These are phyloP conservation scores for Yarrowia sp. DNA, from an alignment of 805 yeast genomes.

Conservation along the genomic window DNA sequence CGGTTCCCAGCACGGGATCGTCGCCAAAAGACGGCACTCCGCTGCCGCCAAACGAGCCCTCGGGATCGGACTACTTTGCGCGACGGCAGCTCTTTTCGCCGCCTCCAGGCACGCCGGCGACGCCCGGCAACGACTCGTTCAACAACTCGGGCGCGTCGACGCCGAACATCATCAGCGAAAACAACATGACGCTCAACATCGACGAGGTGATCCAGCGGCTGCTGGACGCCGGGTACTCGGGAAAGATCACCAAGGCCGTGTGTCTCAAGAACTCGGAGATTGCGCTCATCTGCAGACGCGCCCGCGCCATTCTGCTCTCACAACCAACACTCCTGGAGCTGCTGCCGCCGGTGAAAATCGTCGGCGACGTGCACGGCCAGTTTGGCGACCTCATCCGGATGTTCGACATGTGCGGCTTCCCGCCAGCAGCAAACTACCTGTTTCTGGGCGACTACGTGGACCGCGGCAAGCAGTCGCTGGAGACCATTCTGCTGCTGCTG, in stretches of 20 bases:
- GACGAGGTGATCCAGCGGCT: constrained; percentile 89
- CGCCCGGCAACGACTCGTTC: constrained; percentile 10
- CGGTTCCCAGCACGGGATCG: neutral
- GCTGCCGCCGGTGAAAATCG: constrained; percentile 81
- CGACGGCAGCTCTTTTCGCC: constrained; percentile 27
- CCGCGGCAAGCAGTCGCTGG: constrained; percentile 93
- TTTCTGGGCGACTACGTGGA: constrained; percentile 97
- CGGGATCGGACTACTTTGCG: constrained; percentile 29
- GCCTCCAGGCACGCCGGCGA: constrained; percentile 20
- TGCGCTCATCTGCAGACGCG: constrained; percentile 77
- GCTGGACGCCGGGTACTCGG: constrained; percentile 93
- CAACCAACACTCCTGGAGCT: constrained; percentile 90
- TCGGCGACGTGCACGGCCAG: constrained; percentile 97
- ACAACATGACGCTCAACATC: constrained; percentile 47
- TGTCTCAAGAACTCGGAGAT: constrained; percentile 90
- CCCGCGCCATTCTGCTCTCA: constrained; percentile 82
- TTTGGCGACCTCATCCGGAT: constrained; percentile 86
- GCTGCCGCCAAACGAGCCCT: neutral
- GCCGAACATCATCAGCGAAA: constrained; percentile 19
- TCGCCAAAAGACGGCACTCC: constrained; percentile 5
- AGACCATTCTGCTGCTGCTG: constrained; percentile 79
- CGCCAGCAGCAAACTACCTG: constrained; percentile 88
- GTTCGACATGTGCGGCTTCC: constrained; percentile 95
- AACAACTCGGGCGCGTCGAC: constrained; percentile 4
- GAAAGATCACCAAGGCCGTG: constrained; percentile 84